Evolutionary conservation across 768 basidiomycete species (phyloP).

Genomic region (Podaxis sp.): DNA sequence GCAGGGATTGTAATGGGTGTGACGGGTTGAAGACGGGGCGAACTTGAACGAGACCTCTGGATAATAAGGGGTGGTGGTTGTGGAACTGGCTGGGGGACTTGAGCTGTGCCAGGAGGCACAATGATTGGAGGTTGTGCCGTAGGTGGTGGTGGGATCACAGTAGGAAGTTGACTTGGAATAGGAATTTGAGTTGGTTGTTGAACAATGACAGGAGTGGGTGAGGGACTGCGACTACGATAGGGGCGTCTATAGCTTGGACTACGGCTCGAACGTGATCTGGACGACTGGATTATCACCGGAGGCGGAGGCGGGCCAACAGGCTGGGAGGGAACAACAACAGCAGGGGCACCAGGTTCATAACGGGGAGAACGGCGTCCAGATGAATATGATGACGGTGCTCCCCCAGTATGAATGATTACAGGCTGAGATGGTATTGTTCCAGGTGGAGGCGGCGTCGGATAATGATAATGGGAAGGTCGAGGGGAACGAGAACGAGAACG

Average conservation of each 20-base stretch:
- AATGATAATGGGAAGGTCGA: constrained; percentile 14
- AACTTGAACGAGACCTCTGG: constrained; percentile 15
- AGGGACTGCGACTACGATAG: constrained; percentile 1
- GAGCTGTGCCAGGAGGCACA: not conserved
- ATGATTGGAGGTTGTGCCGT: constrained; percentile 17
- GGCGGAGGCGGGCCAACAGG: not conserved
- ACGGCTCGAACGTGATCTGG: constrained; percentile 5
- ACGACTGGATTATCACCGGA: constrained; percentile 6
- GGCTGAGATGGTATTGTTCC: not conserved
- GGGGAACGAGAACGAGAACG: constrained; percentile 14
- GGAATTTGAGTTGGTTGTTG: constrained; percentile 9
- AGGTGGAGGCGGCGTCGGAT: not conserved
- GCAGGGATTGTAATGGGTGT: constrained; percentile 5
- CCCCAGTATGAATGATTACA: constrained; percentile 11
- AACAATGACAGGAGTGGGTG: constrained; percentile 10
- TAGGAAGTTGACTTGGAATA: constrained; percentile 7
- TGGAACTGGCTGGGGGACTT: not conserved
- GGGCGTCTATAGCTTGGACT: constrained; percentile 4
- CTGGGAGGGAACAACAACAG: not conserved
- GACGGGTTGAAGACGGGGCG: not conserved
- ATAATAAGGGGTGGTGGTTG: constrained; percentile 16
- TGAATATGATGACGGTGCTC: constrained; percentile 20
- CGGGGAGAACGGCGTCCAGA: constrained; percentile 11
- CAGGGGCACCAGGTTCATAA: not conserved
- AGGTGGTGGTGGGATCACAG: constrained; percentile 9